Evolutionary conservation across 352 stramenopile species (phyloP).

Genomic region (Pythium myriotylum): DNA sequence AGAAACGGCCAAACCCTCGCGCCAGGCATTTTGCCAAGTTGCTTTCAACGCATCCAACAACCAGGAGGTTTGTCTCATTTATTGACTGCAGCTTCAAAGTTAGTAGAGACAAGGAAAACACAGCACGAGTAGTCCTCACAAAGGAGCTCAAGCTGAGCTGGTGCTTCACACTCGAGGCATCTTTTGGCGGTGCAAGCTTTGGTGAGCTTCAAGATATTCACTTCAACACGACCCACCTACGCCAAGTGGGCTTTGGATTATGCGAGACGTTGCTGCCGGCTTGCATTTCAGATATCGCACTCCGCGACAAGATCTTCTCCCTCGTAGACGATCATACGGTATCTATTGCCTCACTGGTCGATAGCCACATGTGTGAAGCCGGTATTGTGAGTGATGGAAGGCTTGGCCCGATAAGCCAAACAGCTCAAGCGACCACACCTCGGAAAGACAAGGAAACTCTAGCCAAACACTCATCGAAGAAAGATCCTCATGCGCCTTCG

Average conservation of each 20-base stretch:
- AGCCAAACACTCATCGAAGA: slow-evolving; percentile 37
- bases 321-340: slow-evolving; percentile 41
- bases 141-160: slow-evolving; percentile 77
- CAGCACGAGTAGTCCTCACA: slow-evolving; percentile 78
- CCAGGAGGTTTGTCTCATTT: slow-evolving; percentile 67
- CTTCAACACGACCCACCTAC: slow-evolving; percentile 67
- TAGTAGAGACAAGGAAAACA: slow-evolving; percentile 77
- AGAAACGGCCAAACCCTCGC: slow-evolving; percentile 75
- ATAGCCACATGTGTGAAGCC: slow-evolving; percentile 42
- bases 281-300: slow-evolving; percentile 36
- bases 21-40: slow-evolving; percentile 75
- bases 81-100: slow-evolving; percentile 83
- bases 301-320: slow-evolving; percentile 35
- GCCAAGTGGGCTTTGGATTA: slow-evolving; percentile 46
- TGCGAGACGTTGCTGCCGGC: slow-evolving; percentile 55
- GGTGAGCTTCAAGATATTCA: slow-evolving; percentile 61
- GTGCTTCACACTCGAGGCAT: slow-evolving; percentile 88
- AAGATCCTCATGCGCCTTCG: slow-evolving; percentile 6
- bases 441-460: slow-evolving; percentile 2
- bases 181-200: slow-evolving; percentile 84
- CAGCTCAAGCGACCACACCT: neutral
- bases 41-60: slow-evolving; percentile 64
- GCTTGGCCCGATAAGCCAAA: neutral
- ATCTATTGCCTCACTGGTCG: slow-evolving; percentile 36
- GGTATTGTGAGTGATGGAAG: slow-evolving; percentile 26